These are phyloP conservation scores for Phaseolus lunatus DNA, from an alignment of 306 rosid genomes.

Conservation along the genomic window DNA sequence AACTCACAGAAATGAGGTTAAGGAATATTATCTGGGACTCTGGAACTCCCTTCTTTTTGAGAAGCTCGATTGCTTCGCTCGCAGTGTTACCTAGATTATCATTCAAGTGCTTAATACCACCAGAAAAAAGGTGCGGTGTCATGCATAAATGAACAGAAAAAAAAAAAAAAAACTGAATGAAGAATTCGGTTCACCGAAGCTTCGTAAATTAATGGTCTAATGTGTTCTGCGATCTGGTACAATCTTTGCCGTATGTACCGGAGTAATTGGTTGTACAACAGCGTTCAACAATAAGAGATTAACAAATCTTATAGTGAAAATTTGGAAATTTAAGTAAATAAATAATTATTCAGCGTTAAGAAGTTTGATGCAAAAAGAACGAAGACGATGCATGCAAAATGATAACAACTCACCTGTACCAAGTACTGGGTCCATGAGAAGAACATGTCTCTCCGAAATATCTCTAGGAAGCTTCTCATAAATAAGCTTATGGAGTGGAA, in stretches of 20 bases:
- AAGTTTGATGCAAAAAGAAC: slow-evolving; percentile 15
- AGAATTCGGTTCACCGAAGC: background rate
- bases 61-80: slow-evolving; percentile 88
- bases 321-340: background rate
- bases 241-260: background rate
- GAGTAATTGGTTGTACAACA: background rate
- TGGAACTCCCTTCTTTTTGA: slow-evolving; percentile 88
- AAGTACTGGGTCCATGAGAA: slow-evolving; percentile 93
- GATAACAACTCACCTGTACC: slow-evolving; percentile 71
- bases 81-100: slow-evolving; percentile 78
- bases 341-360: slow-evolving; percentile 11
- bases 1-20: slow-evolving; percentile 86
- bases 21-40: slow-evolving; percentile 86
- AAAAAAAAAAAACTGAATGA: background rate
- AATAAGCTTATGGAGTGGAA: slow-evolving; percentile 60
- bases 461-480: slow-evolving; percentile 95
- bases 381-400: slow-evolving; percentile 1
- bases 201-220: background rate
- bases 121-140: background rate
- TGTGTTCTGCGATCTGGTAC: slow-evolving; percentile 8
- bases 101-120: slow-evolving; percentile 6
- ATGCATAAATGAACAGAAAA: background rate
- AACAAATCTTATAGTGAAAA: background rate
- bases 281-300: background rate
- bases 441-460: slow-evolving; percentile 93